These are phyloP conservation scores for Phytophthora sp. DNA, from an alignment of 352 stramenopile genomes.

Conservation along the genomic window DNA sequence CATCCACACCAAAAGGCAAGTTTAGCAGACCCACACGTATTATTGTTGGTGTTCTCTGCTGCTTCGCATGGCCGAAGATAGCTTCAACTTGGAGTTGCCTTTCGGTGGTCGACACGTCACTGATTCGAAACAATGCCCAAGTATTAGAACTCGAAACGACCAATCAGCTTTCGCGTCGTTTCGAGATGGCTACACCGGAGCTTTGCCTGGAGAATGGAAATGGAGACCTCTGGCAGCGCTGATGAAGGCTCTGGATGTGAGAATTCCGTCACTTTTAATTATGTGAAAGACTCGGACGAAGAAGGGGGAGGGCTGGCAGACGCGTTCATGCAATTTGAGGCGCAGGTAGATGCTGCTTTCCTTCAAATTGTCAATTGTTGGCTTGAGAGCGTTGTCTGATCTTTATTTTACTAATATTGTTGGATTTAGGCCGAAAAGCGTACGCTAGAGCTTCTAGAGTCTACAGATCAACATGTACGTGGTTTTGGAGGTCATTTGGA, in stretches of 20 bases:
- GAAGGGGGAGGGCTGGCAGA: constrained; percentile 41
- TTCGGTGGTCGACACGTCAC: constrained; percentile 22
- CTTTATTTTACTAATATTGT: no score
- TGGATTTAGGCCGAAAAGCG: constrained; percentile 52
- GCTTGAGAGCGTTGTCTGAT: neutral
- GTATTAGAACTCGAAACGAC: no score
- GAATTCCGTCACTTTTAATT: neutral
- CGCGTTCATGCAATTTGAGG: constrained; percentile 62
- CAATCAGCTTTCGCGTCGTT: no score
- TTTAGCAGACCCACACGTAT: no score
- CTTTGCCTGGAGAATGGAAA: no score
- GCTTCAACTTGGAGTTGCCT: constrained; percentile 25
- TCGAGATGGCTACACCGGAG: no score
- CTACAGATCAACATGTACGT: constrained; percentile 39
- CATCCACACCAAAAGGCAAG: constrained; percentile 6
- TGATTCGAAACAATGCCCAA: no score
- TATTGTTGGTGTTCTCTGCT: constrained; percentile 1
- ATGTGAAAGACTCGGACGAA: constrained; percentile 14
- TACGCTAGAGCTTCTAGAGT: constrained; percentile 39
- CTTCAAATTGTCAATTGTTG: neutral
- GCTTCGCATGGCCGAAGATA: constrained; percentile 31
- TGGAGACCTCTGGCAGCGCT: constrained; percentile 7
- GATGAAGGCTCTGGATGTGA: constrained; percentile 16
- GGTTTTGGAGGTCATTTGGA: neutral
- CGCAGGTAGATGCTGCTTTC: constrained; percentile 28